phyloP scores from a whole-genome alignment of 2,329 filamentous ascomycete species.

The Hymenoscyphus infarciens region DNA sequence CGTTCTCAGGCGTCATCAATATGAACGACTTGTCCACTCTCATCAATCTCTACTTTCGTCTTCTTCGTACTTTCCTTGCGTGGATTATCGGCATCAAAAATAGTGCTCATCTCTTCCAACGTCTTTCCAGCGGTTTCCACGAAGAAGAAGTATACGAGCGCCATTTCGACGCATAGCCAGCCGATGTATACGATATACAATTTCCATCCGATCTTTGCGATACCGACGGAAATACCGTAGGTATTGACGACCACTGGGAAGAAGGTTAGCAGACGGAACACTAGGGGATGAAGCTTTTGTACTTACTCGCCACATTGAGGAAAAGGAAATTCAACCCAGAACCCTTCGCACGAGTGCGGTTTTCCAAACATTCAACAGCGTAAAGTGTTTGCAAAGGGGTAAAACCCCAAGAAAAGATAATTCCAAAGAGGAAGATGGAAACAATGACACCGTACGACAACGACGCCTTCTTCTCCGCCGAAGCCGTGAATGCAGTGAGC shows the following conservation, averaged over 20 bases:
- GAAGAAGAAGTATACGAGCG: slow-evolving; percentile 34
- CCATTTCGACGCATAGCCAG: slow-evolving; percentile 26
- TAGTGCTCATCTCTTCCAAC: slow-evolving; percentile 26
- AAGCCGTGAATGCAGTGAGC: slow-evolving; percentile 32
- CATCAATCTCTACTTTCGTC: slow-evolving; percentile 27
- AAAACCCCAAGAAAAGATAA: slow-evolving; percentile 42
- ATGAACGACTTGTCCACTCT: slow-evolving; percentile 25
- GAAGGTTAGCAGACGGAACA: neutral
- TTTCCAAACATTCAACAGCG: slow-evolving; percentile 46
- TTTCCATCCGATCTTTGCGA: slow-evolving; percentile 38
- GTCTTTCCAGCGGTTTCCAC: slow-evolving; percentile 31
- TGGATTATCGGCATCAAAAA: slow-evolving; percentile 31
- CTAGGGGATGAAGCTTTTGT: neutral
- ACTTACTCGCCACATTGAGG: slow-evolving; percentile 36
- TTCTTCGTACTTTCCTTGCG: slow-evolving; percentile 28
- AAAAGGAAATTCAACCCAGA: slow-evolving; percentile 39
- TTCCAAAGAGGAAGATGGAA: slow-evolving; percentile 46
- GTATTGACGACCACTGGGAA: neutral
- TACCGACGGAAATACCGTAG: slow-evolving; percentile 37
- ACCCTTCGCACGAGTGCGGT: slow-evolving; percentile 47
- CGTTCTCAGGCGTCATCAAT: slow-evolving; percentile 17
- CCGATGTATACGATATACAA: slow-evolving; percentile 28
- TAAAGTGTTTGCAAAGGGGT: slow-evolving; percentile 45
- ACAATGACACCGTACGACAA: slow-evolving; percentile 46
- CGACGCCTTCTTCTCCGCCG: slow-evolving; percentile 30